A percentile compares a stretch with the other conserved stretches of the same genome.
These are phyloP conservation scores for Clavispora carvajalis DNA, from an alignment of 805 yeast species.

Conservation along the genomic window DNA sequence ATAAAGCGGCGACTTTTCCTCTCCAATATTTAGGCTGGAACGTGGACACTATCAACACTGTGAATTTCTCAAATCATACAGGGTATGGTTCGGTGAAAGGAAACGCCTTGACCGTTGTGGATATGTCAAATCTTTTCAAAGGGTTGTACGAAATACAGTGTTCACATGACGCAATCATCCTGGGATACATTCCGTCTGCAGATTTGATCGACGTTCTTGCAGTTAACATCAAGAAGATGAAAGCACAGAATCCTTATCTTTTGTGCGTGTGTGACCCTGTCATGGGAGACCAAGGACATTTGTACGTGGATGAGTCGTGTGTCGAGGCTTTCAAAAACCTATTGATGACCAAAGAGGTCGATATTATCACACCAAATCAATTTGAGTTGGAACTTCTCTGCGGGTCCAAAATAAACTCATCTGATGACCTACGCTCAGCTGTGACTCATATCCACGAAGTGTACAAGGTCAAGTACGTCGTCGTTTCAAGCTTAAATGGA, in stretches of 20 bases:
- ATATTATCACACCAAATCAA: conserved; percentile 16
- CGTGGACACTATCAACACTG: conserved; percentile 84
- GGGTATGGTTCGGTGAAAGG: conserved; percentile 57
- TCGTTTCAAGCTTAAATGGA: conserved; percentile 13
- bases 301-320: conserved; percentile 14
- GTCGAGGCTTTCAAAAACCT: conserved; percentile 11
- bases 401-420: conserved; percentile 7
- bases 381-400: conserved; percentile 16
- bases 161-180: conserved; percentile 14
- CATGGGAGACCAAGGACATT: conserved; percentile 18
- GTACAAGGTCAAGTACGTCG: conserved; percentile 10
- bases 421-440: conserved; percentile 8
- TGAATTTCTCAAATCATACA: conserved; percentile 87
- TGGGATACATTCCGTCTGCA: conserved; percentile 16
- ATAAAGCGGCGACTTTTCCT: conserved; percentile 86
- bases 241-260: conserved; percentile 13
- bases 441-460: conserved; percentile 7
- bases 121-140: conserved; percentile 9
- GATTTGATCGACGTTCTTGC: conserved; percentile 10
- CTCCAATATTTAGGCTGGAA: conserved; percentile 87
- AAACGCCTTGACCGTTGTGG: conserved; percentile 4
- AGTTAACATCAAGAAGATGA: conserved; percentile 6
- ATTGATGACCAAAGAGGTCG: conserved; percentile 7
- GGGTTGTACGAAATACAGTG: conserved; percentile 12
- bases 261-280: conserved; percentile 16